Evolutionary conservation across 139 green algal genomes (phyloP).

Genomic region (Coccomyxa sp.): DNA sequence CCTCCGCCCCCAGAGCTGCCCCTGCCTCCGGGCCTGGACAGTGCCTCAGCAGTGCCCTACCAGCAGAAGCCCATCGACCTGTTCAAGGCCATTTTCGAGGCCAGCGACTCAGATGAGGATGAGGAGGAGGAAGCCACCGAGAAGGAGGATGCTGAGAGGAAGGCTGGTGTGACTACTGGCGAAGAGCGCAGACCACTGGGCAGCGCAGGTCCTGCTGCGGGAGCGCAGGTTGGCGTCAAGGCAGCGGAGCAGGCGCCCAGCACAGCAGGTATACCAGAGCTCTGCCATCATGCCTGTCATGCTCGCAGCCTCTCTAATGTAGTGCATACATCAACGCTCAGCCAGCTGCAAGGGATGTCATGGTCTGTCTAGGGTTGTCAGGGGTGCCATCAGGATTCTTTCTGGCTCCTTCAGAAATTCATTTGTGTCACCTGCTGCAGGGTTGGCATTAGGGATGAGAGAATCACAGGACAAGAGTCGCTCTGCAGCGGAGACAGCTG

Average conservation of each 20-base stretch:
- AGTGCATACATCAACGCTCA: too few species aligned
- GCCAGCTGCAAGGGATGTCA: too few species aligned
- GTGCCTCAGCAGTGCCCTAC: neutral
- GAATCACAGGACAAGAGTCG: too few species aligned
- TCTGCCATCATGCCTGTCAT: neutral
- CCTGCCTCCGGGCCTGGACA: neutral
- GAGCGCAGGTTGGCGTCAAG: neutral
- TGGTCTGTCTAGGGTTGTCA: too few species aligned
- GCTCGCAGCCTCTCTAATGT: constrained; percentile 1
- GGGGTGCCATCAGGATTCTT: too few species aligned
- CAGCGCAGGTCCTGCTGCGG: neutral
- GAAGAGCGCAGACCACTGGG: neutral
- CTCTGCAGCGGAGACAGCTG: too few species aligned
- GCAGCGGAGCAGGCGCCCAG: neutral
- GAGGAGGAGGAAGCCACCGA: constrained; percentile 34
- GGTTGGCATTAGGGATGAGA: too few species aligned
- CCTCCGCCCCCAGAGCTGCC: neutral
- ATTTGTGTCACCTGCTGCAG: too few species aligned
- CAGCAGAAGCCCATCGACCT: constrained; percentile 69
- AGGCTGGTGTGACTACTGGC: constrained; percentile 2
- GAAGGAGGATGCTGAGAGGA: neutral
- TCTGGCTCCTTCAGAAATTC: too few species aligned
- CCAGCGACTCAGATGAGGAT: constrained; percentile 43
- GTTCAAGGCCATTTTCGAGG: constrained; percentile 87
- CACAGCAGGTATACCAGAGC: neutral